These are phyloP conservation scores for Globisporangium nagaii DNA, from an alignment of 352 stramenopile species.

Conservation along the genomic window DNA sequence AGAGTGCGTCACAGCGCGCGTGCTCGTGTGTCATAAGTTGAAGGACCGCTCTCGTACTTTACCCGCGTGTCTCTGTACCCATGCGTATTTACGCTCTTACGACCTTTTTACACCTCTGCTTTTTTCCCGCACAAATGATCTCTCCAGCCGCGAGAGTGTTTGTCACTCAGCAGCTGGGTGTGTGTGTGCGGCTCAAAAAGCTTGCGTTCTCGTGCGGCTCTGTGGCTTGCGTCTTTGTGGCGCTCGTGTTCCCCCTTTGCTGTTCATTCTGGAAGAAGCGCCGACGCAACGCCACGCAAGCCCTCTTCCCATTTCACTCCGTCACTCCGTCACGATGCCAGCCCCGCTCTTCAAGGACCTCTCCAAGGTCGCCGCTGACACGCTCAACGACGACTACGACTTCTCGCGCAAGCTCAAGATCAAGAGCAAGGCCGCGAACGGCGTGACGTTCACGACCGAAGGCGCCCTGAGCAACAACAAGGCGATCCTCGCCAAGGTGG, in stretches of 20 bases:
- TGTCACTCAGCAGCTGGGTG: too few relatives aligned
- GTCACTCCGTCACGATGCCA: conserved; percentile 38
- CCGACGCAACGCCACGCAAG: too few relatives aligned
- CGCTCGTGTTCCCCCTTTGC: not conserved
- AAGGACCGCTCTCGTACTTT: conserved; percentile 1
- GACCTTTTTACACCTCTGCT: conserved; percentile 5
- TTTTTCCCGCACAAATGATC: not conserved
- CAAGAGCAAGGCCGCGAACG: conserved; percentile 73
- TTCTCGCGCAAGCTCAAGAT: conserved; percentile 81
- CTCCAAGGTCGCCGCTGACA: conserved; percentile 70
- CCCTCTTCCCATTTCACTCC: not conserved
- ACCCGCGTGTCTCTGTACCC: not conserved
- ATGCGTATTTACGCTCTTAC: conserved; percentile 11
- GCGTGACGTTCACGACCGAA: conserved; percentile 73
- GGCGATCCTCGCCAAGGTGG: conserved; percentile 79
- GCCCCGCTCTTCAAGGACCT: conserved; percentile 80
- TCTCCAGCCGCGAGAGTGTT: too few relatives aligned
- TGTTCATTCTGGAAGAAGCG: conserved; percentile 4
- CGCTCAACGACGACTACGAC: conserved; percentile 74
- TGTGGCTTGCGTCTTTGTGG: too few relatives aligned
- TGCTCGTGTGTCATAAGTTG: not conserved
- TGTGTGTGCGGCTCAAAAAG: conserved; percentile 23
- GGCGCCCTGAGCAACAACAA: conserved; percentile 75
- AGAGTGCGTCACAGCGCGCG: not conserved
- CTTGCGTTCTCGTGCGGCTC: conserved; percentile 5